phyloP scores from a whole-genome alignment of 2,329 filamentous ascomycete species.

The Parascedosporium putredinis region DNA sequence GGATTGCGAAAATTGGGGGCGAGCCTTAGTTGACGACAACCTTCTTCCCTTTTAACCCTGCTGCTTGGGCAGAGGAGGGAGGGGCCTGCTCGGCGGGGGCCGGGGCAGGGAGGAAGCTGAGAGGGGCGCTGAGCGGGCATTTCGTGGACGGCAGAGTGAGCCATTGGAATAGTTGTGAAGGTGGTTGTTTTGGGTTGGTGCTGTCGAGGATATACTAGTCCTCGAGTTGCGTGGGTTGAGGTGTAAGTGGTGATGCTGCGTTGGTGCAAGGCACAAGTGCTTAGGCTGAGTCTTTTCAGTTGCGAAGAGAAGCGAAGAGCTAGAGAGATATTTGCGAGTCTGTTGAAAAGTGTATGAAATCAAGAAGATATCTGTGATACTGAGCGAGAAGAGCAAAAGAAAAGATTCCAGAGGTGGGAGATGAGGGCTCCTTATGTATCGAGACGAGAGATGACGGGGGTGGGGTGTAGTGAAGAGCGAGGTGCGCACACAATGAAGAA shows the following conservation, averaged over 20 bases:
- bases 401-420: conserved; percentile 3
- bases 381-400: conserved; percentile 1
- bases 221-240: neutral
- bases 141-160: conserved; percentile 19
- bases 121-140: conserved; percentile 54
- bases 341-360: neutral
- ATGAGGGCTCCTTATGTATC: conserved; percentile 10
- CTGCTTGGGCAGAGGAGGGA: conserved; percentile 56
- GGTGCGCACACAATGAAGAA: neutral
- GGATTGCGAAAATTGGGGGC: too few relatives aligned
- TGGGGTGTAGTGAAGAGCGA: neutral
- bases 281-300: too few relatives aligned
- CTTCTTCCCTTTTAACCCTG: conserved; percentile 31
- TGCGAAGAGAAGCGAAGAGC: too few relatives aligned
- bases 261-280: too few relatives aligned
- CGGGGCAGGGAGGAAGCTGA: conserved; percentile 57
- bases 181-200: conserved; percentile 12
- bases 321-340: too few relatives aligned
- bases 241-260: neutral
- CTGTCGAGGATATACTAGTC: too few relatives aligned
- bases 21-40: too few relatives aligned
- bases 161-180: conserved; percentile 7
- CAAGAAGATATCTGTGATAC: neutral
- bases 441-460: conserved; percentile 1
- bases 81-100: conserved; percentile 55